Evolutionary conservation across 768 basidiomycete genomes (phyloP).

Genomic region (Naganishia randhawae): DNA sequence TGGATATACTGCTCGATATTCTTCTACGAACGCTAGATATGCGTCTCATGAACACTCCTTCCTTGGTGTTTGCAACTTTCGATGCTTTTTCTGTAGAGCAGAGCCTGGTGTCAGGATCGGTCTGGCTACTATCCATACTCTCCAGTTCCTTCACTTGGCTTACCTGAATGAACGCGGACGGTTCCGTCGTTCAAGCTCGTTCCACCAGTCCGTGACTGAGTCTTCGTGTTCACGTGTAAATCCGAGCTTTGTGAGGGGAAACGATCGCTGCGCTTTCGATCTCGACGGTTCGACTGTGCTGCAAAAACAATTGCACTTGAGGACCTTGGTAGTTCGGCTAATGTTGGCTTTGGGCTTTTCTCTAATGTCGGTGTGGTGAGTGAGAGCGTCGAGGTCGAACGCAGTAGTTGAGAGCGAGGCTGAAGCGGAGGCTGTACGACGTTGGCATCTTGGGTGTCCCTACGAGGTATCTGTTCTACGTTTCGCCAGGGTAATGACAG

Average conservation of each 20-base stretch:
- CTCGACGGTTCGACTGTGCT: not conserved
- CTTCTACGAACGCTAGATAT: not conserved
- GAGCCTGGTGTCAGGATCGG: not conserved
- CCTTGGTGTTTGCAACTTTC: not conserved
- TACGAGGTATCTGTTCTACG: too few species aligned
- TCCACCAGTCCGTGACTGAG: not conserved
- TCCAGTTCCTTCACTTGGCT: not conserved
- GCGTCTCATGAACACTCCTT: not conserved
- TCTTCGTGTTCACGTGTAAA: not conserved
- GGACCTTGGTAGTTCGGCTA: not conserved
- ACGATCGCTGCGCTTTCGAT: constrained; percentile 3
- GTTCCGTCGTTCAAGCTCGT: not conserved
- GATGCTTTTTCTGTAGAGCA: not conserved
- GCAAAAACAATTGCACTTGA: not conserved
- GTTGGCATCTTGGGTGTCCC: too few species aligned
- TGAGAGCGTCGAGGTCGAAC: not conserved
- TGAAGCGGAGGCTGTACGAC: not conserved
- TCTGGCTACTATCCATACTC: not conserved
- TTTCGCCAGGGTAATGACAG: not conserved
- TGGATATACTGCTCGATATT: constrained; percentile 8
- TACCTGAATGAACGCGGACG: not conserved
- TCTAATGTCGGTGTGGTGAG: not conserved
- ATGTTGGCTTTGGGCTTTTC: not conserved
- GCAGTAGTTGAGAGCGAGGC: not conserved
- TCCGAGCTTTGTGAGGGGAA: not conserved